Base-by-base conservation (phyloP, 1,284 basidiomycete species). In the Sanghuangporus weigelae region DNA sequence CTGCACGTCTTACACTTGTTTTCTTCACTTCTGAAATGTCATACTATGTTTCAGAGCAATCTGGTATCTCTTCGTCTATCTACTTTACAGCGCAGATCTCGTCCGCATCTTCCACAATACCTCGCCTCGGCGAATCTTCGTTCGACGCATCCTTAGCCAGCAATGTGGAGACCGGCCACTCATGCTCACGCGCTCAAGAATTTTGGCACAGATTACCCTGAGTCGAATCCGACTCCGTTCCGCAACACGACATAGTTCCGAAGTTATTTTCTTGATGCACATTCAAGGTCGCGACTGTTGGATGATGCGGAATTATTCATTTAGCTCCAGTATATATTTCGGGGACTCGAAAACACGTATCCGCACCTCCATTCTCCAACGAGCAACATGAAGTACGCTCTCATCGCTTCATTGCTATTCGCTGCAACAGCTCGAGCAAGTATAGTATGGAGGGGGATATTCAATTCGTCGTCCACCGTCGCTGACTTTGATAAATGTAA, bases 401-500 rank as follows among this genome's bases (percentile, higher is more conserved):
- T 62, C 21, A 42, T 57, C 36, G 21, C 58, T 8, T 57, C 63
- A 35, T 36, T 57, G 23, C 49, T 65, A 21, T 42, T 57, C 23
- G 50, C 56, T 42, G 57, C 66, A 8, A 64, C 65, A 38, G 68
- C 58, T 5, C 63, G 55, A 11, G 68, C 67, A 7, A 63, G 62
- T 26, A 62, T 69, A 16, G 23, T 69, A 36, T 73, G 71, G 71
- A 68, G 64, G 56, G 72, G 72, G n/a, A 67, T 67, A 48, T 73
- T 73, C 60, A 70, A 70, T 50, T 66, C 68, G 5, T 73, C 67
- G 39, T 58, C 56, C 16, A 69, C 69, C 21, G 59, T 68, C 21
- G 63, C 67, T 23, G 67, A 71, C 59, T 72, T 73, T 61, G 69
- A 70, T 63, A 65, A 70, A 57, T 73, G 71, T 69, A 53, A 50